Conservation (phyloP, 805 yeast species). For the Saturnispora zaruensis region DNA sequence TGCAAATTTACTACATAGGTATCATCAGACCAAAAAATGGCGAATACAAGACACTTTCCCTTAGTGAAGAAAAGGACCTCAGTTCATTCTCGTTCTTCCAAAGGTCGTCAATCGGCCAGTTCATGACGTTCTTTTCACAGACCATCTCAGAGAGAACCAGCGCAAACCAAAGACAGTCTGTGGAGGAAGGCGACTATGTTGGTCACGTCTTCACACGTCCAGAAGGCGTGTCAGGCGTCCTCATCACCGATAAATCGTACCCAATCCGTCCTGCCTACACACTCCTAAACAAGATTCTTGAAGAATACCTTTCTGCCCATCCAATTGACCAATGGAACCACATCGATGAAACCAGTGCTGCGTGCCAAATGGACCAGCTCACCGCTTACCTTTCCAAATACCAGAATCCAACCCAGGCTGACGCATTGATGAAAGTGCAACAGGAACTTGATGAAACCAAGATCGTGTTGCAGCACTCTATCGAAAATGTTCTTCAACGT, state of each 20-base stretch:
- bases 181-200: conserved; percentile 83
- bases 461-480: conserved; percentile 90
- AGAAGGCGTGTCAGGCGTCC: conserved; percentile 87
- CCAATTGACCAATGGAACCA: conserved; percentile 65
- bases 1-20: conserved; percentile 92
- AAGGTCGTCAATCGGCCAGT: conserved; percentile 64
- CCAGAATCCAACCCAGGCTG: conserved; percentile 97
- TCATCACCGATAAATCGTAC: conserved; percentile 90
- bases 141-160: conserved; percentile 85
- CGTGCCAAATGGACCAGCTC: conserved; percentile 49
- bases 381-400: conserved; percentile 69
- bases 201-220: conserved; percentile 88
- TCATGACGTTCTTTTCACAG: conserved; percentile 88
- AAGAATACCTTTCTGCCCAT: conserved; percentile 78
- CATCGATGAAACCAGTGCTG: conserved; percentile 36
- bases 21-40: conserved; percentile 50
- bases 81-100: conserved; percentile 86
- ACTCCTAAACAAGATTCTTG: conserved; percentile 78
- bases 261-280: conserved; percentile 97
- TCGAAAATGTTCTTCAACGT: conserved; percentile 87
- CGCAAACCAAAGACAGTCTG: conserved; percentile 86
- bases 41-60: conserved; percentile 57
- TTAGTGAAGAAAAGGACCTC: conserved; percentile 73
- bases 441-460: conserved; percentile 97
- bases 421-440: conserved; percentile 93